Conservation (phyloP, 208 protist genomes). For the Trypanosoma theileri region DNA sequence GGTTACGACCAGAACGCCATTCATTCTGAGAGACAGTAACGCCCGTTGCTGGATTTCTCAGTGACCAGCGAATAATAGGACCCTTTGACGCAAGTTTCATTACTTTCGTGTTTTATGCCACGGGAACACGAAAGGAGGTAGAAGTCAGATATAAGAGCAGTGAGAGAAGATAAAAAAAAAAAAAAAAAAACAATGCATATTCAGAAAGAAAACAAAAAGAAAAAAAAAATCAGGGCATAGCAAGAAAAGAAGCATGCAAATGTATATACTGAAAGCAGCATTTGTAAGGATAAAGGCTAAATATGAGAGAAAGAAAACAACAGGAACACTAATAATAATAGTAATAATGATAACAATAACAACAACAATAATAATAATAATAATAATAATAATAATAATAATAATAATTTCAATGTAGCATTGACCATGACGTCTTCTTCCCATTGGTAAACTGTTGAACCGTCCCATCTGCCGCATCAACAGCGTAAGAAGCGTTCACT, state of each 20-base stretch:
- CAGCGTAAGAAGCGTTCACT: slow-evolving; percentile 70
- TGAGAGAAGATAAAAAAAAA: background rate
- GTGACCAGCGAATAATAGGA: slow-evolving; percentile 31
- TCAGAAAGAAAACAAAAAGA: slow-evolving; percentile 15
- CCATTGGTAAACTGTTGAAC: slow-evolving; percentile 71
- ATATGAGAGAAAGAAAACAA: slow-evolving; percentile 1
- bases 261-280: background rate
- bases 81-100: slow-evolving; percentile 32
- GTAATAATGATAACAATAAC: background rate
- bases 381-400: slow-evolving; percentile 11
- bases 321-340: slow-evolving; percentile 5
- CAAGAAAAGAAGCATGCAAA: too few relatives aligned
- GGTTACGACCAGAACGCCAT: slow-evolving; percentile 58
- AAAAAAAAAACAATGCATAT: slow-evolving; percentile 10
- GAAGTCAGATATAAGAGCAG: too few relatives aligned
- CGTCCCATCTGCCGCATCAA: slow-evolving; percentile 77
- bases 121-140: background rate
- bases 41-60: slow-evolving; percentile 22
- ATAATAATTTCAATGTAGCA: slow-evolving; percentile 42
- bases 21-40: slow-evolving; percentile 32
- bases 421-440: slow-evolving; percentile 78
- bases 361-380: slow-evolving; percentile 4
- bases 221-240: background rate
- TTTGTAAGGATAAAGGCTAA: background rate
- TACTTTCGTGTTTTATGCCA: background rate